Evolutionary conservation across 345 rosid genomes (phyloP), one percentile per base, ranked within the genome.

Genomic region (Diplotaxis tenuifolia): DNA sequence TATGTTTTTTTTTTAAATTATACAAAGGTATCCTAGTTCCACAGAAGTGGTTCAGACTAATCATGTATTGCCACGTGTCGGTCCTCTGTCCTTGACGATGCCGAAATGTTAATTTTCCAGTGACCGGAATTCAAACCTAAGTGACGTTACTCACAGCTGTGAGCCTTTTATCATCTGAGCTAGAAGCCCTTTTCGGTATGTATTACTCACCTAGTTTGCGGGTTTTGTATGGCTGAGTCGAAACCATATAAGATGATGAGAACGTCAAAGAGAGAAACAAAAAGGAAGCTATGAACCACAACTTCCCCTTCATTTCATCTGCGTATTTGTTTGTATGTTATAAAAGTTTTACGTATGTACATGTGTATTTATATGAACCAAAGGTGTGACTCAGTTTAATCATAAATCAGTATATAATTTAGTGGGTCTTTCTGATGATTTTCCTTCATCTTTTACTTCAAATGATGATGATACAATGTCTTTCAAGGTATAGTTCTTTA

Each of bases 201-300:
- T 45, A 66, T 31, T 34, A 68, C 73, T 69, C 56, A 57, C 73
- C 1, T 36, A 56, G 55, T 69, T 55, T 68, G 9, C 72, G 53
- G 63, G 28, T 11, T 11, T 69, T 58, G 56, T 40, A 12, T 15
- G 73, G 40, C 29, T 69, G 38, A 56, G 55, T 3, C 27, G 28
- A 57, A 69, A 38, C 55, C 55, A 15, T 31, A 69, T 38, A 57
- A 7, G 42, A 57, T 7, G 21, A 16, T 27, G 55, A 23, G 45
- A 60, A 19, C 53, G 14, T 14, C 57, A 60, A 58, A 29, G 47
- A 60, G 63, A 71, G 32, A 60, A 47, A 7, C 23, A 47, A 47
- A 58, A 42, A 36, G 6, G 45, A 36, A 68, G 25, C 36, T 36
- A 36, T 21, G 36, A 56, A 55, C 36, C 72, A 36, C 52, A 56